Evolutionary conservation across 1,284 basidiomycete genomes (phyloP), one percentile per base, ranked within the genome.

Genomic region (Cystobasidium sp.): DNA sequence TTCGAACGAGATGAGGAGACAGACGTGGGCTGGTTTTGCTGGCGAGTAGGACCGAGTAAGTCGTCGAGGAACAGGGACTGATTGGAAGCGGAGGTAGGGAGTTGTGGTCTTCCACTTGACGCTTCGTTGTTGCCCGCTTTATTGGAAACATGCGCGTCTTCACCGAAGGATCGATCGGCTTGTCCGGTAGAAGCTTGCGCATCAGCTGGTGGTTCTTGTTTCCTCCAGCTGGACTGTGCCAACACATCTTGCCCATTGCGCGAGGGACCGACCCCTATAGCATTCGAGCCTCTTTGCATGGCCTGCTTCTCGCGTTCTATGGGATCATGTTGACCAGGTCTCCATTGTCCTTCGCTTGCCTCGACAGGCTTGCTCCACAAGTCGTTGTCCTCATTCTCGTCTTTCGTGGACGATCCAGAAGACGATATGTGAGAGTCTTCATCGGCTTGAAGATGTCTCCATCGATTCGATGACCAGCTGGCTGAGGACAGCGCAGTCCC

Each of bases 401-500:
- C 61, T 18, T 66, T 66, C 3, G 56, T 63, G 39, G 66, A 59
- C 37, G 66, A 68, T 1, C 70, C 70, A 41, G 70, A 73, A 31
- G 62, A 55, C 24, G 70, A 66, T 16, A 66, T 66, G 51, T 73
- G 70, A n/a, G 62, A 62, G 31, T 73, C 70, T 46, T 73, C 70
- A 20, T 73, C 70, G 22, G 70, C 51, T 46, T 73, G 70, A 44
- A 73, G 63, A 58, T 73, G 70, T 51, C 70, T 49, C 70, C 70
- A 73, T 10, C 70, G 49, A 22, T 73, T 73, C 6, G 62, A 55
- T 0, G 70, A 55, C 69, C 69, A 72, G 18, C 24, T 39, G 51
- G 63, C 46, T 22, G 69, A 37, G 14, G 18, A n/a, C 6, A 62
- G 63, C 16, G 37, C 39, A 9, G 49, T 14, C 18, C 22, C 39